These are phyloP conservation scores for Scenedesmus sp. DNA, from an alignment of 163 green algal species.

Conservation along the genomic window DNA sequence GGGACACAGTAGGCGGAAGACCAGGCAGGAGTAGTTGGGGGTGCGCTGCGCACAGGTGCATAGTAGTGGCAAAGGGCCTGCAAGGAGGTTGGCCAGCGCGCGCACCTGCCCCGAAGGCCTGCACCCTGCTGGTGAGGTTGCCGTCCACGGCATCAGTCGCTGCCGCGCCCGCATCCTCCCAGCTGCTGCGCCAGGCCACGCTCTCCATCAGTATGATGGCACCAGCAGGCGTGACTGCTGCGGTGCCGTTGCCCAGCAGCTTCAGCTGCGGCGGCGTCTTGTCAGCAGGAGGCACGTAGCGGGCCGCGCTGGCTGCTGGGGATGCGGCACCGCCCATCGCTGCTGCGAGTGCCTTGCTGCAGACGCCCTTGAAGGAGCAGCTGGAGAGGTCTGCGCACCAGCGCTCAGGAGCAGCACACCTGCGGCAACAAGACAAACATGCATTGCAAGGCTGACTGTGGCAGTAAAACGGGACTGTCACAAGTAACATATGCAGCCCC, in stretches of 20 bases:
- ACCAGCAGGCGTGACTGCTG: conserved; percentile 38
- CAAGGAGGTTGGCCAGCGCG: too few relatives aligned
- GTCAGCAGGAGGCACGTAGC: conserved; percentile 23
- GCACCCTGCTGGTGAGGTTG: conserved; percentile 55
- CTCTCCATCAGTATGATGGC: conserved; percentile 53
- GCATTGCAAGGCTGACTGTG: not conserved
- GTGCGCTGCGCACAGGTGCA: too few relatives aligned
- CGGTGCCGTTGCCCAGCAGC: conserved; percentile 46
- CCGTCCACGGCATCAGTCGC: conserved; percentile 58
- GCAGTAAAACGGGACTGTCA: not conserved
- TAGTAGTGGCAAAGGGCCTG: too few relatives aligned
- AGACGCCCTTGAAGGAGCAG: conserved; percentile 50
- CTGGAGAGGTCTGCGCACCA: conserved; percentile 22
- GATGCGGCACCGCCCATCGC: not conserved
- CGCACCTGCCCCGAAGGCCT: conserved; percentile 52
- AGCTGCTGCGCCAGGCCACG: conserved; percentile 33
- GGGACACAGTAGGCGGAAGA: too few relatives aligned
- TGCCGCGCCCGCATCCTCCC: conserved; percentile 55
- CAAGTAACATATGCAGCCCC: not conserved
- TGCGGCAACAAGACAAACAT: not conserved
- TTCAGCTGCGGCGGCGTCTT: conserved; percentile 45
- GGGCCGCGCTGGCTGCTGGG: not conserved
- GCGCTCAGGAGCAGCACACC: conserved; percentile 43
- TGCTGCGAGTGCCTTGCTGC: not conserved
- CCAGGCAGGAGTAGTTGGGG: too few relatives aligned